These are phyloP conservation scores for Didymella pomorum DNA, from an alignment of 2,329 filamentous ascomycete genomes.

Conservation along the genomic window DNA sequence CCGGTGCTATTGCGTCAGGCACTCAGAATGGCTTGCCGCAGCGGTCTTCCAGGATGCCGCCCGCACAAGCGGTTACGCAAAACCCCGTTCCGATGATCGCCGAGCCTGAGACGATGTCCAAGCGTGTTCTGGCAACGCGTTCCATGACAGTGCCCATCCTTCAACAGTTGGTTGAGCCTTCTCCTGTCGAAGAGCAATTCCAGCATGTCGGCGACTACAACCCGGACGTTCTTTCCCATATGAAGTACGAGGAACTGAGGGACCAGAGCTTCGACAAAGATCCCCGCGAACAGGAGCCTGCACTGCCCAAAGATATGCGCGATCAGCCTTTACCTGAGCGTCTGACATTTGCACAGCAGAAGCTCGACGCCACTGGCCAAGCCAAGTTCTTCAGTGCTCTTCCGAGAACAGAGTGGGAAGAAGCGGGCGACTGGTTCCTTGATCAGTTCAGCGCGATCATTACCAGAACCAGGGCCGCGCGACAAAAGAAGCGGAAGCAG, in stretches of 20 bases:
- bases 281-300: slow-evolving; percentile 30
- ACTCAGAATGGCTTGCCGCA: slow-evolving; percentile 11
- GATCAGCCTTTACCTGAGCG: slow-evolving; percentile 42
- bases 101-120: slow-evolving; percentile 7
- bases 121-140: slow-evolving; percentile 9
- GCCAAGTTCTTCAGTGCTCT: slow-evolving; percentile 61
- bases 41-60: not conserved
- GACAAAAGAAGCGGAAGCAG: slow-evolving; percentile 62
- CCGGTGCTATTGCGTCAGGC: not conserved
- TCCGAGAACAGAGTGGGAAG: slow-evolving; percentile 65
- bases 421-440: slow-evolving; percentile 68
- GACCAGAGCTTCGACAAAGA: slow-evolving; percentile 59
- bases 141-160: slow-evolving; percentile 17
- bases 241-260: slow-evolving; percentile 59
- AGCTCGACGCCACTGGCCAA: slow-evolving; percentile 50
- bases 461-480: slow-evolving; percentile 59
- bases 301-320: slow-evolving; percentile 36
- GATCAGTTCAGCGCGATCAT: slow-evolving; percentile 62
- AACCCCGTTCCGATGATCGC: slow-evolving; percentile 5
- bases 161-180: slow-evolving; percentile 19
- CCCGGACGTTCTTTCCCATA: slow-evolving; percentile 53
- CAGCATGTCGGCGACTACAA: slow-evolving; percentile 56
- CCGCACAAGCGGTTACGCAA: slow-evolving; percentile 4
- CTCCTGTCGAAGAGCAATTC: not conserved
- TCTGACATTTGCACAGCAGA: slow-evolving; percentile 36